Percentiles rank a stretch among this genome's conserved stretches.
Conservation (phyloP, 2,329 filamentous ascomycete species). For the Alternaria longipes region DNA sequence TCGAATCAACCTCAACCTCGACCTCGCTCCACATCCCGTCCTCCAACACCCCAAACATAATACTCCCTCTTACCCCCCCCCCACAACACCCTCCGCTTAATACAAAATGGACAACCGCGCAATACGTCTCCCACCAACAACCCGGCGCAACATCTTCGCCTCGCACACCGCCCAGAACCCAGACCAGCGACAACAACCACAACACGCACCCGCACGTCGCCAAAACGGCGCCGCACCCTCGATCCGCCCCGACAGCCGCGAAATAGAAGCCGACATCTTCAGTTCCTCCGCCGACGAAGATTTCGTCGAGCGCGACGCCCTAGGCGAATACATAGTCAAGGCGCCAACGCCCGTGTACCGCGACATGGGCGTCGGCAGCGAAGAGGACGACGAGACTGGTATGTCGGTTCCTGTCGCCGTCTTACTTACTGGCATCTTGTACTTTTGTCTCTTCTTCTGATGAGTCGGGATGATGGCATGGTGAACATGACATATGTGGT, state of each 20-base stretch:
- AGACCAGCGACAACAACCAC: slow-evolving; percentile 7
- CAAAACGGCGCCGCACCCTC: slow-evolving; percentile 31
- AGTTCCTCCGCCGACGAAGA: slow-evolving; percentile 48
- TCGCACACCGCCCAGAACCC: slow-evolving; percentile 31
- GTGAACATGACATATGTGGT: too few relatives aligned
- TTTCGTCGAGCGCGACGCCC: slow-evolving; percentile 60
- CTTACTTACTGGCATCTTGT: background rate
- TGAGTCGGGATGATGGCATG: background rate
- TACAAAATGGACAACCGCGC: slow-evolving; percentile 34
- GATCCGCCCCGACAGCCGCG: slow-evolving; percentile 30
- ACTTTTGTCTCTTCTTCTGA: background rate
- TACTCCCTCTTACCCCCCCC: background rate
- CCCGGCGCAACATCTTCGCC: slow-evolving; percentile 45
- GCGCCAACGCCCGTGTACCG: slow-evolving; percentile 38
- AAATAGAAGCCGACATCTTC: slow-evolving; percentile 26
- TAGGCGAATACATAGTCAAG: slow-evolving; percentile 58
- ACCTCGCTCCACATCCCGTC: background rate
- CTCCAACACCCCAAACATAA: background rate
- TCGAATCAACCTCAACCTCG: background rate
- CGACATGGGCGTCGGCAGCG: slow-evolving; percentile 34
- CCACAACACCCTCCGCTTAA: background rate
- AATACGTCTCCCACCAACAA: slow-evolving; percentile 34
- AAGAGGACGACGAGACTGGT: slow-evolving; percentile 47
- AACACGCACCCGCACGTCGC: slow-evolving; percentile 26
- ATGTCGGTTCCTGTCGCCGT: slow-evolving; percentile 10